Evolutionary conservation across 805 yeast genomes (phyloP), one percentile per base, ranked within the genome.

Genomic region (Candida wancherniae): DNA sequence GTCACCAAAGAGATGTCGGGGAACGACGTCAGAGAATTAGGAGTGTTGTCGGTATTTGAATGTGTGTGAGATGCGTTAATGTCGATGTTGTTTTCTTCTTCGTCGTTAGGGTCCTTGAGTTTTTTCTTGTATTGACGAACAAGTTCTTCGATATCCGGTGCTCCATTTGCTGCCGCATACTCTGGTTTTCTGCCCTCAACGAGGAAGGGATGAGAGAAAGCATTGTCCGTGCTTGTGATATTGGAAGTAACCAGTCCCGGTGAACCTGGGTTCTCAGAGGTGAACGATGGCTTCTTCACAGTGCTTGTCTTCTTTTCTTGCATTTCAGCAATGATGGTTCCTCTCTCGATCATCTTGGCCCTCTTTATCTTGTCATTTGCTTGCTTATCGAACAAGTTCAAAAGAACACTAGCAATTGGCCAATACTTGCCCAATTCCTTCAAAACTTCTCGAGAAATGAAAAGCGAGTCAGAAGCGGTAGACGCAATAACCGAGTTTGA

Each of bases 1-100:
- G 80, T 72, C 31, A 76, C 70, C 28, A 77, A 65, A 11, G 77
- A 63, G 55, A 78, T 76, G 21, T 69, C 73, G 18, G 72, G 70
- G 37, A 80, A 63, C 8, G 68, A 60, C 21, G 52, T 51, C 9
- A 53, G 44, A 4, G 66, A 58, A 19, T 63, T 55, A 1, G 69
- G 69, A 3, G 68, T 59, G 11, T 53, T 51, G 16, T 55, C 61
- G 17, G 41, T 25, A 20, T 36, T 34, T 2, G 48, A 32, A 13
- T 19, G 22, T 5, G 29, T 19, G 9, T 25, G 8, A 9, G 32
- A 13, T 11, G 33, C 20, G 9, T 17, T 10, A 2, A 27, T n/a
- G 4, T 37, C 39, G 3, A 19, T 15, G n/a, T 19, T 25, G 5
- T 14, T 25, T 3, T 35, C 34, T 11, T 26, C 38, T 19, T 22